Evolutionary conservation across 2,329 filamentous ascomycete genomes (phyloP).

Genomic region (Colletotrichum trifolii): DNA sequence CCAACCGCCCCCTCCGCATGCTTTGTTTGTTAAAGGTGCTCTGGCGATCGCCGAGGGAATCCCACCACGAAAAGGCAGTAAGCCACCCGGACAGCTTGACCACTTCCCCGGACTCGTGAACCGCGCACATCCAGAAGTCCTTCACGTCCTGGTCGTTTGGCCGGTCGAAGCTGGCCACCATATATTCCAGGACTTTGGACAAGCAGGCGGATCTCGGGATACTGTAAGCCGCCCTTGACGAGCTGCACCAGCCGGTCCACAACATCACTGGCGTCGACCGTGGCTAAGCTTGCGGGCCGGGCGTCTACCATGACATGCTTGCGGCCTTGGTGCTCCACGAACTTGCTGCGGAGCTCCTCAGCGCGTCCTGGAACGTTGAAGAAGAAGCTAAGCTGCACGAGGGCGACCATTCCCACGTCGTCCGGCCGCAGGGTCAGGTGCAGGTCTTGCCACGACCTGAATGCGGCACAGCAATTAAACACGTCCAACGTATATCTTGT

Average conservation of each 20-base stretch:
- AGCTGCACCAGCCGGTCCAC: not conserved
- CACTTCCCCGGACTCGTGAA: slow-evolving; percentile 23
- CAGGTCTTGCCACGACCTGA: not conserved
- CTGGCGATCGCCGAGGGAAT: slow-evolving; percentile 2
- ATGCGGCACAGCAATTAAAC: too few species aligned
- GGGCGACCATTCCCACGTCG: slow-evolving; percentile 3
- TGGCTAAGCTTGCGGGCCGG: not conserved
- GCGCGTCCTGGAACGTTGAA: not conserved
- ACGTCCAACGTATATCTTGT: too few species aligned
- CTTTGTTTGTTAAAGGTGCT: not conserved
- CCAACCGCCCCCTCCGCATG: not conserved
- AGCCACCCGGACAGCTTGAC: slow-evolving; percentile 35
- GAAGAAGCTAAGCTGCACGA: slow-evolving; percentile 9
- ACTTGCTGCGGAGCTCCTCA: not conserved
- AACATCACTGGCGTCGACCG: not conserved
- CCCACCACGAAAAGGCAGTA: slow-evolving; percentile 37
- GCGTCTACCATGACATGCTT: not conserved
- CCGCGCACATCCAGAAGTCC: slow-evolving; percentile 38
- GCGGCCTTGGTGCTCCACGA: slow-evolving; percentile 1
- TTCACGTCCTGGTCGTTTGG: slow-evolving; percentile 30
- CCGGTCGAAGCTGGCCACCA: slow-evolving; percentile 33
- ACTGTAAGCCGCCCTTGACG: not conserved
- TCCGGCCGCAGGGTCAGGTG: slow-evolving; percentile 5
- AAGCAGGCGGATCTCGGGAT: slow-evolving; percentile 3
- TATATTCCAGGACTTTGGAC: slow-evolving; percentile 31